Base-by-base conservation (phyloP, 352 stramenopile species). In the Pythium pyrilobum region DNA sequence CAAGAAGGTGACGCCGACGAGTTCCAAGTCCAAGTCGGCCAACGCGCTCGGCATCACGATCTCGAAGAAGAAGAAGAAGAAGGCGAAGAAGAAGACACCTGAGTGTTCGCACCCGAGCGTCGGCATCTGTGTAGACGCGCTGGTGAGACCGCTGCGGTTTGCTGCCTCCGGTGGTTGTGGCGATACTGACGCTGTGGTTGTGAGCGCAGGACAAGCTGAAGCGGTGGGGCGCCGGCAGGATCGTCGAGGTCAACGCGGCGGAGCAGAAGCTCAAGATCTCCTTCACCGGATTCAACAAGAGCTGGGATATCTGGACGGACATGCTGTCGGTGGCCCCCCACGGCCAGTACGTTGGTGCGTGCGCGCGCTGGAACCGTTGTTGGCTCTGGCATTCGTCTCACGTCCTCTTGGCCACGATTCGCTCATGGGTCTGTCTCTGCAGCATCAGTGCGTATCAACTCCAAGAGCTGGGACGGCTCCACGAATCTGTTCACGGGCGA, bases 301-400 rank as follows among this genome's bases (percentile, higher is more conserved):
- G 62, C 20, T 80, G 77, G 56, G 76, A 91, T 46, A 70, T 89
- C 46, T 91, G 81, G 81, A 91, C 77, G 24, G 81, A 91, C 46
- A 52, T 62, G 39, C 75, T 88, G 50, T 86, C 71, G 12, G 76
- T 91, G 50, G 73, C 71, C 5, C 58, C 64, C 1, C 78, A 91
- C 54, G 74, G 77, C 20, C 16, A 18, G 18, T 33, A 41, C 34
- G 16, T n/a, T 1, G 5, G 39, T 60, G 46, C 38, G 47, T 44
- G 43, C 28, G 48, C 41, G 37, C 44, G 10, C 23, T 70, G 6
- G 31, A 5, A 18, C 39, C n/a, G n/a, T n/a, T n/a, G n/a, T n/a
- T n/a, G n/a, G n/a, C n/a, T n/a, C n/a, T n/a, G n/a, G n/a, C n/a
- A n/a, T 45, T 9, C 5, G 21, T 32, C 21, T 45, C 38, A 7